Base-by-base conservation (phyloP, 176 grass and related monocot genomes). In the Cenchrus purpureus region DNA sequence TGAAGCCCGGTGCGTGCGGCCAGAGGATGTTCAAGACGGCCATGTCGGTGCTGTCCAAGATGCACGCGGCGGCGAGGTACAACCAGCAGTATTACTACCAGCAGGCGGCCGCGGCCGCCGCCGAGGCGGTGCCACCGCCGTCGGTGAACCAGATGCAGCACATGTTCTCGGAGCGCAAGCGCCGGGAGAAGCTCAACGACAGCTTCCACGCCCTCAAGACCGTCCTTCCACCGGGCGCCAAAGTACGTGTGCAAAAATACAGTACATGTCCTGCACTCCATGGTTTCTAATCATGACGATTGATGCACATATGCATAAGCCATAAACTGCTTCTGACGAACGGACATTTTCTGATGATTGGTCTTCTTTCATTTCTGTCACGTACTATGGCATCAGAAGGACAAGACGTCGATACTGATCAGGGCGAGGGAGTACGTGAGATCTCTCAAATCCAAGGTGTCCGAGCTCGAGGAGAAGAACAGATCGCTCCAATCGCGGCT, bases 161-260 rank as follows among this genome's bases (percentile, higher is more conserved):
- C 86, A 74, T 94, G 78, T 88, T 99, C 66, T 92, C 97, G 5
- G 97, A 98, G 86, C 91, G 97, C 73, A 94, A 87, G 70, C 80
- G 97, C 14, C 86, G 97, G 22, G 88, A 92, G 86, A 99, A 96
- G 84, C 88, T 99, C 70, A 99, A 99, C 52, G 93, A 96, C 19
- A 91, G 89, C 78, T 99, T 99, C 83, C 65, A 89, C 52, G 88
- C 90, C 4, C 93, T 99, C 84, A 94, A 56, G 48, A 22, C 76
- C 81, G 79, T 99, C 37, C 90, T 99, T 40, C 97, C 97, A 9
- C 86, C 84, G 0, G 82, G 92, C 49, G 76, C 86, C 58, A 95
- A 98, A 87, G 97, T 90, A 71, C 11, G 53, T 59, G 3, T 4
- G 0, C 0, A 25, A 68, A 10, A 10, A 13, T 20, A 16, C 57